These are phyloP conservation scores for Oryza coarctata DNA, from an alignment of 176 grass and related monocot species.

Conservation along the genomic window DNA sequence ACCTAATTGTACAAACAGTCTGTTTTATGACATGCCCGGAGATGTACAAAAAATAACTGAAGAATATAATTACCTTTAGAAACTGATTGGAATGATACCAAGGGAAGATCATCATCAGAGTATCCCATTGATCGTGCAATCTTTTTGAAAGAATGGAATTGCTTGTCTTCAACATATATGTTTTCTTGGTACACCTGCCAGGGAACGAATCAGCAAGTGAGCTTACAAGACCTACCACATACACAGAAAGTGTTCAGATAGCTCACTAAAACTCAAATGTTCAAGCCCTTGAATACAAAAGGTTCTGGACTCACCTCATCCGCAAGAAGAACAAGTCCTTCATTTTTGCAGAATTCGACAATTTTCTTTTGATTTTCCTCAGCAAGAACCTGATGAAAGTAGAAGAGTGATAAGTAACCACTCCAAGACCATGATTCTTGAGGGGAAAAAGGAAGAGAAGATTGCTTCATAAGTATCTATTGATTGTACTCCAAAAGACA, in stretches of 20 bases:
- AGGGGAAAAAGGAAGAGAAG: neutral
- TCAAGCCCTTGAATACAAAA: conserved; percentile 12
- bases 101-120: conserved; percentile 67
- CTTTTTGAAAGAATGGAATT: conserved; percentile 95
- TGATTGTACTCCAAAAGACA: neutral
- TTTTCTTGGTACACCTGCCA: conserved; percentile 96
- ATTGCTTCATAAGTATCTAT: neutral
- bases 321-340: conserved; percentile 91
- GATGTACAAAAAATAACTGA: neutral
- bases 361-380: conserved; percentile 91
- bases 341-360: conserved; percentile 93
- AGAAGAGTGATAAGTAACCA: conserved; percentile 15
- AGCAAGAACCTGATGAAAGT: conserved; percentile 61
- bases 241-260: neutral
- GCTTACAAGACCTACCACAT: conserved; percentile 16
- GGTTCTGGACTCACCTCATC: conserved; percentile 59
- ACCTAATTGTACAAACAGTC: conserved; percentile 48
- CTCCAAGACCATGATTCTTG: neutral
- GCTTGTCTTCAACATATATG: conserved; percentile 87
- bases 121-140: conserved; percentile 84
- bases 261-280: neutral
- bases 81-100: conserved; percentile 90
- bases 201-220: conserved; percentile 16
- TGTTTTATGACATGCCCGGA: neutral
- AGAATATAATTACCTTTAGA: conserved; percentile 68